Evolutionary conservation across 2,329 filamentous ascomycete species (phyloP).

Genomic region (Cladophialophora immunda): DNA sequence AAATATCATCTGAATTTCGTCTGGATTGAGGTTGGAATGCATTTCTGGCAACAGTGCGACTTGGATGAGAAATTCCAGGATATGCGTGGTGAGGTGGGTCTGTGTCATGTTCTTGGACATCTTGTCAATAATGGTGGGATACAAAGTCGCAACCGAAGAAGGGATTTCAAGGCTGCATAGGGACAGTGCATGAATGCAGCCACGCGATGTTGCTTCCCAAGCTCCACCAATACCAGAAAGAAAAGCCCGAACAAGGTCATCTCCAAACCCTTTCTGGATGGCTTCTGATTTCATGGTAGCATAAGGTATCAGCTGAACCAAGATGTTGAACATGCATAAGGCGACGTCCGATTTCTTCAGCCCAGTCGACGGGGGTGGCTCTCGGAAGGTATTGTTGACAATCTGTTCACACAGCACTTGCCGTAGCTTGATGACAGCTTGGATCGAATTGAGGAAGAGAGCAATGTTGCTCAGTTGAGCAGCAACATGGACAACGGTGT

Average conservation of each 20-base stretch:
- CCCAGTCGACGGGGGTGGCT: conserved; percentile 80
- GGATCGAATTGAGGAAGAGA: conserved; percentile 77
- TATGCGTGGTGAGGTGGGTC: conserved; percentile 88
- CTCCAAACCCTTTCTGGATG: conserved; percentile 70
- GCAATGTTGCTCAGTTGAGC: conserved; percentile 90
- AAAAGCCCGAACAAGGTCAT: conserved; percentile 87
- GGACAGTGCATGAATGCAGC: conserved; percentile 92
- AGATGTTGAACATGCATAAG: conserved; percentile 83
- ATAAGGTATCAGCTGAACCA: conserved; percentile 91
- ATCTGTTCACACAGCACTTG: conserved; percentile 83
- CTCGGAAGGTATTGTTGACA: conserved; percentile 76
- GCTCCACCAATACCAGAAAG: conserved; percentile 75
- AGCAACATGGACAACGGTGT: conserved; percentile 83
- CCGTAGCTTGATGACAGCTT: conserved; percentile 78
- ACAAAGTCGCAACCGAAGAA: conserved; percentile 81
- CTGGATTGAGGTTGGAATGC: conserved; percentile 87
- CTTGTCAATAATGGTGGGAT: conserved; percentile 86
- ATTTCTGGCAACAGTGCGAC: conserved; percentile 84
- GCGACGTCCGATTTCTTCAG: conserved; percentile 88
- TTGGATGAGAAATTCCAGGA: conserved; percentile 92
- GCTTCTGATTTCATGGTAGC: conserved; percentile 73
- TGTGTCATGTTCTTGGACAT: conserved; percentile 98
- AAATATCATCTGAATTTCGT: conserved; percentile 93
- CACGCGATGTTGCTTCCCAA: conserved; percentile 89
- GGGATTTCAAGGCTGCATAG: conserved; percentile 96